Evolutionary conservation across 176 grass and related monocot genomes (phyloP).

Genomic region (Cenchrus purpureus): DNA sequence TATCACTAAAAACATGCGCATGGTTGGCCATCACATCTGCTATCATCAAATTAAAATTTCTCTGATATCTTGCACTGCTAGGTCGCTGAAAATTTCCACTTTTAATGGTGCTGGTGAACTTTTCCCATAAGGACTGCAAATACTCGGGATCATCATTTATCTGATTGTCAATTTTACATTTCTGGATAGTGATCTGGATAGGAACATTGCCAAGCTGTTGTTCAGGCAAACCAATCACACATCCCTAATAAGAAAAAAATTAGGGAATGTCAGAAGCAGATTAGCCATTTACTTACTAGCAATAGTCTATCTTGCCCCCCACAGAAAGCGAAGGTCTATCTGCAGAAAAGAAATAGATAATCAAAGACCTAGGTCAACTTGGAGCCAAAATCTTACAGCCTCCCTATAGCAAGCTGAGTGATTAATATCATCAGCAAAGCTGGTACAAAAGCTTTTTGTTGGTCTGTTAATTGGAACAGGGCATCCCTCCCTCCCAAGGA

Average conservation of each 20-base stretch:
- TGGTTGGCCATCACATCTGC: constrained; percentile 81
- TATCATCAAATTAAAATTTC: constrained; percentile 78
- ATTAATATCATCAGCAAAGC: constrained; percentile 9
- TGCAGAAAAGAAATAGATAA: background rate
- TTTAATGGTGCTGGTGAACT: constrained; percentile 50
- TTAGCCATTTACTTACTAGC: background rate
- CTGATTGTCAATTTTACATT: constrained; percentile 45
- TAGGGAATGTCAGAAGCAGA: background rate
- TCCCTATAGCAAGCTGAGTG: constrained; percentile 20
- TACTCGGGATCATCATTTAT: constrained; percentile 27
- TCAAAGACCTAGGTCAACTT: background rate
- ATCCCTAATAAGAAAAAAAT: constrained; percentile 58
- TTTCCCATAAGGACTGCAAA: constrained; percentile 64
- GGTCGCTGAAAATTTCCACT: constrained; percentile 48
- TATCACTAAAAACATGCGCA: constrained; percentile 61
- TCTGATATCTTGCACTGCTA: constrained; percentile 65
- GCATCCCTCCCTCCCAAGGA: background rate
- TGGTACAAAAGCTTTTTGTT: background rate
- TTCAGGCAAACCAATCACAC: constrained; percentile 56
- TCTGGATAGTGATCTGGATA: constrained; percentile 66
- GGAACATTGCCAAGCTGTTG: constrained; percentile 60
- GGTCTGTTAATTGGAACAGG: constrained; percentile 16
- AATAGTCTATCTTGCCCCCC: background rate
- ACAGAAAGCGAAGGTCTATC: background rate
- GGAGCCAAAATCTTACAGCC: background rate